Evolutionary conservation across 352 stramenopile species (phyloP), one percentile per base, ranked within the genome.

Genomic region (Ochromonadaceae sp.): DNA sequence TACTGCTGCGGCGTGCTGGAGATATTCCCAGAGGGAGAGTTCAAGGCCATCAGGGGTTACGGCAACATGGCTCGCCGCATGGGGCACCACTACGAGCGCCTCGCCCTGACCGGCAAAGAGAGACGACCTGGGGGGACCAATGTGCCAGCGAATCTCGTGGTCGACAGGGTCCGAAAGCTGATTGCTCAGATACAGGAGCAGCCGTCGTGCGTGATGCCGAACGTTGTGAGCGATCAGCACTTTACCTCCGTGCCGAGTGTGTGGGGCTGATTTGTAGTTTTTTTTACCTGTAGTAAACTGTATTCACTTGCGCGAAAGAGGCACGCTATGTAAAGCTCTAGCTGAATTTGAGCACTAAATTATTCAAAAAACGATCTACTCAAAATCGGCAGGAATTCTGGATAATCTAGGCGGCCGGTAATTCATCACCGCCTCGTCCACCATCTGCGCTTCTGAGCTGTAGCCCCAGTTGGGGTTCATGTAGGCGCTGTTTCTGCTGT

Each of bases 1-100:
- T 44, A 9, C 5, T 60, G 52, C 30, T 60, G 52, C 47, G 52
- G 52, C 47, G 30, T 60, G 25, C 7, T 60, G 14, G 52, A 60
- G 28, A 60, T 60, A 10, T 60, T 60, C 22, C 52, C 52, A 22
- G 4, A 14, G 15, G 10, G 25, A 17, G 15, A 5, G 5, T 31
- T 10, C 10, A n/a, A 10, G n/a, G 49, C 10, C 12, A 4, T 7
- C 17, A 4, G 5, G n/a, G 52, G 52, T 22, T 60, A 60, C 47
- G 28, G 32, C 17, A 7, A 49, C 12, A 32, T 60, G 10, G 52
- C 52, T 7, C 9, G 31, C n/a, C 30, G 14, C 15, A 10, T 60
- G 4, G 52, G 52, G n/a, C 5, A 48, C 15, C n/a, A 32, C 5
- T 60, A 60, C 47, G 3, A 60, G 25, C 9, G 52, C 34, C 20